phyloP scores from a whole-genome alignment of 78 protist genomes.

The Dictyostelium intermedium region DNA sequence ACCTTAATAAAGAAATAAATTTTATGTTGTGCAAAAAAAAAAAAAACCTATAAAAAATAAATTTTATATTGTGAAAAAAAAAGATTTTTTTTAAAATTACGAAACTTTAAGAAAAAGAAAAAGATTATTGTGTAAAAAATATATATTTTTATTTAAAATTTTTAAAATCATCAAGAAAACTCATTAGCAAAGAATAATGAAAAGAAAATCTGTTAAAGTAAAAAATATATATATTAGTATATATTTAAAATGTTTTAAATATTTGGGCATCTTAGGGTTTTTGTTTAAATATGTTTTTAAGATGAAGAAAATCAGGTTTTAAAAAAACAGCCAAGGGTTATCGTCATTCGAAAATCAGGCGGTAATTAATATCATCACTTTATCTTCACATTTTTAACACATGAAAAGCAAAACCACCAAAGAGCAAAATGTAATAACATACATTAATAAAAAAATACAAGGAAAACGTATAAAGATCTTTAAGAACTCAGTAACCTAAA shows the following conservation, averaged over 20 bases:
- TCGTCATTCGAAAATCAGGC: background rate
- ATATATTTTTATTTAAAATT: background rate
- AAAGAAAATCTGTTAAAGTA: background rate
- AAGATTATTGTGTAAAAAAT: no score
- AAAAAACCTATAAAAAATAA: background rate
- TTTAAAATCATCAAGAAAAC: background rate
- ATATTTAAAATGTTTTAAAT: background rate
- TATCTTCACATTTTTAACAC: background rate
- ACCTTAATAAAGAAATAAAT: background rate
- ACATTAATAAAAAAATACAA: background rate
- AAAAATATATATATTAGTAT: background rate
- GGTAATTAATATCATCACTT: slow-evolving; percentile 44
- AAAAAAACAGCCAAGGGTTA: slow-evolving; percentile 34
- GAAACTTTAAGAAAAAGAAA: no score
- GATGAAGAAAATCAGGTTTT: slow-evolving; percentile 2
- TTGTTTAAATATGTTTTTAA: background rate
- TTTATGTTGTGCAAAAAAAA: background rate
- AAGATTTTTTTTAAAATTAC: no score
- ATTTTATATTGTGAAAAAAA: background rate
- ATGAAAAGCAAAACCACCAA: background rate
- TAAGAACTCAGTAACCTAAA: background rate
- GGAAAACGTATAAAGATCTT: background rate
- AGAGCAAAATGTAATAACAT: background rate
- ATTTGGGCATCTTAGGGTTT: background rate
- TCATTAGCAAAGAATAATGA: background rate